These are phyloP conservation scores for Trichoderma sp. DNA, from an alignment of 2,329 filamentous ascomycete genomes.

Conservation along the genomic window DNA sequence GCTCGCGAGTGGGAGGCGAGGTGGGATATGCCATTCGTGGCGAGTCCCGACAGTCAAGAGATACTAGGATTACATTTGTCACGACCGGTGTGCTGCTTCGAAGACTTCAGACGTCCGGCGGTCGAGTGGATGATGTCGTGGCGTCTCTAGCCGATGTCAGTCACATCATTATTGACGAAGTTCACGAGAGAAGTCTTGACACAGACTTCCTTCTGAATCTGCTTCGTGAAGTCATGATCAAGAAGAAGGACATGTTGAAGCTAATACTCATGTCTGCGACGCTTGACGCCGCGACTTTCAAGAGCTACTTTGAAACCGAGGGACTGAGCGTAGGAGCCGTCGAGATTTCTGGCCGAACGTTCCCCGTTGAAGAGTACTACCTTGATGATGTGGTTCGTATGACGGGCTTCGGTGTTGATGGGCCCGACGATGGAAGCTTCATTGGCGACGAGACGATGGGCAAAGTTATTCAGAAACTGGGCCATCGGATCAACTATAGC, in stretches of 20 bases:
- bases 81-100: slow-evolving; percentile 91
- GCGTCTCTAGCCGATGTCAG: slow-evolving; percentile 84
- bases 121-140: slow-evolving; percentile 74
- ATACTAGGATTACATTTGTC: slow-evolving; percentile 90
- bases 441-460: slow-evolving; percentile 59
- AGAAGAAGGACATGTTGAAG: slow-evolving; percentile 76
- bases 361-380: slow-evolving; percentile 85
- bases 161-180: slow-evolving; percentile 93
- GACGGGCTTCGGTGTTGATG: slow-evolving; percentile 66
- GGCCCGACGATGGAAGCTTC: slow-evolving; percentile 42
- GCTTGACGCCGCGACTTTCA: slow-evolving; percentile 82
- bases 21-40: slow-evolving; percentile 90
- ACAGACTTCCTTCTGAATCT: slow-evolving; percentile 92
- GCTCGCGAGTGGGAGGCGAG: slow-evolving; percentile 76
- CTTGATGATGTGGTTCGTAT: slow-evolving; percentile 82
- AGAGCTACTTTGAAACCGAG: slow-evolving; percentile 73
- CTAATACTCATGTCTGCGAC: slow-evolving; percentile 96
- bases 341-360: slow-evolving; percentile 85
- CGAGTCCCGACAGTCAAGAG: slow-evolving; percentile 70
- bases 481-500: slow-evolving; percentile 87
- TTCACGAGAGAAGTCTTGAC: slow-evolving; percentile 91
- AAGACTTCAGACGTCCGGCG: slow-evolving; percentile 85
- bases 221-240: slow-evolving; percentile 74
- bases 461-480: slow-evolving; percentile 68
- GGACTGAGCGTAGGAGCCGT: slow-evolving; percentile 71